Evolutionary conservation across 805 yeast species (phyloP).

Genomic region (Nakazawaea ishiwadae): DNA sequence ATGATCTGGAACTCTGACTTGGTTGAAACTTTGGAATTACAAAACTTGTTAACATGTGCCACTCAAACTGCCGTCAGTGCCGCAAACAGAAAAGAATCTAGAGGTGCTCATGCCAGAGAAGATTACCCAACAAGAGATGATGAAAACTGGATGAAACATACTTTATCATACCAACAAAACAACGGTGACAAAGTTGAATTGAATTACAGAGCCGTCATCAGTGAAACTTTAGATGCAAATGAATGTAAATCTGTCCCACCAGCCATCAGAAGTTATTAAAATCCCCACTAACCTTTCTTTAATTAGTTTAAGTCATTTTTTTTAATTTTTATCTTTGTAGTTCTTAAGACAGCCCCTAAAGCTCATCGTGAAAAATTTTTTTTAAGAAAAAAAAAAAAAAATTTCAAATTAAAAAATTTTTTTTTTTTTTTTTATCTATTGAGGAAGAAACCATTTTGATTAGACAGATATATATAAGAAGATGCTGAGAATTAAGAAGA

Average conservation of each 20-base stretch:
- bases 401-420: neutral
- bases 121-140: conserved; percentile 96
- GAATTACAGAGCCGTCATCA: conserved; percentile 82
- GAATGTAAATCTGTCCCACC: conserved; percentile 98
- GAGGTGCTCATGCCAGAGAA: conserved; percentile 99
- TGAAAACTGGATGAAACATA: conserved; percentile 95
- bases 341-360: too few species aligned
- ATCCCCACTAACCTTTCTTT: neutral
- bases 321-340: neutral
- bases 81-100: conserved; percentile 91
- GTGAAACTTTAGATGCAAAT: conserved; percentile 78
- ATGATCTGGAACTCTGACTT: conserved; percentile 99
- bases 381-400: neutral
- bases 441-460: too few species aligned
- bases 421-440: too few species aligned
- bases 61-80: conserved; percentile 93
- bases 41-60: conserved; percentile 95
- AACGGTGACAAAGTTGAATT: conserved; percentile 69
- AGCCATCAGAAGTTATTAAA: conserved; percentile 87
- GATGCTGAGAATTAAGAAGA: conserved; percentile 74
- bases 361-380: conserved; percentile 3
- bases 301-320: neutral
- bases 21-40: conserved; percentile 93
- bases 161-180: conserved; percentile 82
- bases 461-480: too few species aligned